Base-by-base conservation (phyloP, 768 basidiomycete genomes). In the Arthromyces matolae region DNA sequence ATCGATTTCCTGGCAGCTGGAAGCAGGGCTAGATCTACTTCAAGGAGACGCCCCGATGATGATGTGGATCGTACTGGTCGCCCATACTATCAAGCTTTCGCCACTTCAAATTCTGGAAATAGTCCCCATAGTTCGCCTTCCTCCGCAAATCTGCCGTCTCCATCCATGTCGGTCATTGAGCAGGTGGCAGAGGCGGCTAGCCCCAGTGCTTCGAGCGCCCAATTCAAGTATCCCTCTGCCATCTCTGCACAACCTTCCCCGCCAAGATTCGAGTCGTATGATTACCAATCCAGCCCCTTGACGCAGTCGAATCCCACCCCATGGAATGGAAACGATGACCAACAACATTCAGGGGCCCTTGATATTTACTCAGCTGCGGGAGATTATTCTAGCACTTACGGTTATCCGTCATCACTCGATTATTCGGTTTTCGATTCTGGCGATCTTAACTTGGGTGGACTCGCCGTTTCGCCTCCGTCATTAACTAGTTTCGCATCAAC, bases 41-140 rank as follows among this genome's bases (percentile, higher is more conserved):
- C 88, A 32, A 82, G 87, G 39, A 81, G 79, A 63, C 81, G 87
- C 13, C 81, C 72, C 48, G 85, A 87, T 55, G 87, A 89, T 51
- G 72, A 72, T 29, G 61, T 74, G 4, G 76, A 83, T 38, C 74
- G 75, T 28, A 52, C 62, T 20, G 52, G 68, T 5, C 57, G 67
- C 10, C 62, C 73, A 1, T 81, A 72, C 54, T 78, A 79, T 52
- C 79, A 78, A 31, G 72, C 75, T 24, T 83, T 83, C 56, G 71
- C 79, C 4, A 79, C 78, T 47, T 80, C 83, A 8, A 71, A 71
- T 5, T 67, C 73, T 20, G 60, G 68, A 13, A 66, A 66, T 20
- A 88, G 85, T 60, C 73, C 81, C 7, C 86, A 87, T 56, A 84
- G 87, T 60, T 90, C 87, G 12, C 87, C 87, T 1, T 79, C 80